These are phyloP conservation scores for Pyrenophora graminea DNA, from an alignment of 2,329 filamentous ascomycete genomes.

Conservation along the genomic window DNA sequence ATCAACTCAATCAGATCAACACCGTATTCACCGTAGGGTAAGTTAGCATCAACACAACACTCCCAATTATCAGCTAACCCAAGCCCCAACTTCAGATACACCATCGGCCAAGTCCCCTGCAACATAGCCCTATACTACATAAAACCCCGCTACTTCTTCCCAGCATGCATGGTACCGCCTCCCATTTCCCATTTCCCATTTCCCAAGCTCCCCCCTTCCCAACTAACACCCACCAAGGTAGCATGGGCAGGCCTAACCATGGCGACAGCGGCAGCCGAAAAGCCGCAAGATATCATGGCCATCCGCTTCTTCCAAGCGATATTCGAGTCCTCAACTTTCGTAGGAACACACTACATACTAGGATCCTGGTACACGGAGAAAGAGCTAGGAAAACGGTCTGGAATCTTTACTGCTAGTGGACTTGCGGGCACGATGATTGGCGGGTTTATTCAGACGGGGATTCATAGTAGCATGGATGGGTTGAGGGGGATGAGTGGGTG, in stretches of 20 bases:
- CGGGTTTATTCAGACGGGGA: constrained; percentile 64
- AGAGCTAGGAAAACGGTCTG: constrained; percentile 66
- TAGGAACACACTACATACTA: constrained; percentile 63
- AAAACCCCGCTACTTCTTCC: constrained; percentile 66
- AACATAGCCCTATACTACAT: constrained; percentile 63
- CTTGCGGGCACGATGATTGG: constrained; percentile 65
- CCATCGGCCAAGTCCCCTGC: constrained; percentile 57
- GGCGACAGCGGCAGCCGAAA: constrained; percentile 59
- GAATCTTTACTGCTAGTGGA: constrained; percentile 64
- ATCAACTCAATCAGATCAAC: constrained; percentile 54
- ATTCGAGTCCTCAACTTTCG: constrained; percentile 61
- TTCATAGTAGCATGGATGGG: constrained; percentile 52
- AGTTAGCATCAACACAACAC: not conserved
- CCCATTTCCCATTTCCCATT: no score
- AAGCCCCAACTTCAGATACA: constrained; percentile 32
- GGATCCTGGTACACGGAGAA: constrained; percentile 64
- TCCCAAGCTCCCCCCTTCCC: no score
- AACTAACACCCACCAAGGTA: constrained; percentile 17
- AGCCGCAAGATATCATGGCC: constrained; percentile 61
- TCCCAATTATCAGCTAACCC: not conserved
- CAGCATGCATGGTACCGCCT: constrained; percentile 26
- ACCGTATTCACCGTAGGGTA: constrained; percentile 42
- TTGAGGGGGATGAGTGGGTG: constrained; percentile 58
- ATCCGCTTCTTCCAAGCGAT: constrained; percentile 61
- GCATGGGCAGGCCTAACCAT: constrained; percentile 68